These are phyloP conservation scores for Colletotrichum acutatum DNA, from an alignment of 2,329 filamentous ascomycete genomes.

Conservation along the genomic window DNA sequence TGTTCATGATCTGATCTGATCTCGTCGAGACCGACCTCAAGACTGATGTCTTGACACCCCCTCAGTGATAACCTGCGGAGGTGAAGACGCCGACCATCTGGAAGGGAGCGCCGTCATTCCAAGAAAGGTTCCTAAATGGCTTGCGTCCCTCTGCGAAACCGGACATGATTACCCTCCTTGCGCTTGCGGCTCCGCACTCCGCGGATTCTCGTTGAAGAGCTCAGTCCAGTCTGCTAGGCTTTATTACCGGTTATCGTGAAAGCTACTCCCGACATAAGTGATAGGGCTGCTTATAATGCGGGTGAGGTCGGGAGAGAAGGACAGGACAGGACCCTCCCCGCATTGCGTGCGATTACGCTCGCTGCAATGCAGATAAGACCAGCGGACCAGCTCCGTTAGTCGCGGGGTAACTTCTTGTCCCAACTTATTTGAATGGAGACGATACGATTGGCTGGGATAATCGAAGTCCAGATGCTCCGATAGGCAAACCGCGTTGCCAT, in stretches of 20 bases:
- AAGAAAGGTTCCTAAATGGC: too few species aligned
- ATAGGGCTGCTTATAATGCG: constrained; percentile 1
- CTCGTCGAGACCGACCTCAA: neutral
- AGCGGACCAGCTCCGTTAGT: neutral
- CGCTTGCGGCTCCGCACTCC: too few species aligned
- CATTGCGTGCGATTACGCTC: neutral
- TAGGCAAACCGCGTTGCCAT: neutral
- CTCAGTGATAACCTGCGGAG: neutral
- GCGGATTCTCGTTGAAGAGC: neutral
- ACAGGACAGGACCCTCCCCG: neutral
- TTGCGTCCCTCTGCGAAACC: neutral
- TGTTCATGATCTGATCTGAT: neutral
- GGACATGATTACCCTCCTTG: neutral
- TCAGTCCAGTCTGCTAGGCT: neutral
- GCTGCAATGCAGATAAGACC: neutral
- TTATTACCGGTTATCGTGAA: neutral
- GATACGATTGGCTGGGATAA: neutral
- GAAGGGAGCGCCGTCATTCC: neutral
- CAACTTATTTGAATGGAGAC: neutral
- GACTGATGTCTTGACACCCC: neutral
- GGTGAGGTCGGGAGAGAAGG: neutral
- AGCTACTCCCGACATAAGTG: neutral
- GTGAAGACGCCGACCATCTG: neutral
- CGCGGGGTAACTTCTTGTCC: neutral
- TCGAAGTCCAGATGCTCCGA: neutral